These are phyloP conservation scores for Colletotrichum sp. DNA, from an alignment of 2,329 filamentous ascomycete genomes.

Conservation along the genomic window DNA sequence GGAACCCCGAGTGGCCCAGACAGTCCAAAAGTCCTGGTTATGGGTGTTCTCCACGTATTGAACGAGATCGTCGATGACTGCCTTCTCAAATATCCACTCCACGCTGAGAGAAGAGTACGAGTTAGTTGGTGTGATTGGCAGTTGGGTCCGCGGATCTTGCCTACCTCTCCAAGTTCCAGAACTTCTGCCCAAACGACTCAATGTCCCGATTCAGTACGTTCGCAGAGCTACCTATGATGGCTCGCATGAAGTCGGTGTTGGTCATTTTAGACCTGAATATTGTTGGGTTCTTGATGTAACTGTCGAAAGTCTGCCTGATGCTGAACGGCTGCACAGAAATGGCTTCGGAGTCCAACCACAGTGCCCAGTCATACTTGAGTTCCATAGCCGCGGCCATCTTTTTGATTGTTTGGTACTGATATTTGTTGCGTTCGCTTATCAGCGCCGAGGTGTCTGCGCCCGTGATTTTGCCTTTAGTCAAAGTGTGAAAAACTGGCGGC, in stretches of 20 bases:
- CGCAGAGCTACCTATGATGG: neutral
- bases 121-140: neutral
- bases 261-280: neutral
- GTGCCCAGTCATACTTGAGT: conserved; percentile 1
- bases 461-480: neutral
- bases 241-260: neutral
- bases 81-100: conserved; percentile 2
- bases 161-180: conserved; percentile 8
- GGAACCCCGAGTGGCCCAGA: neutral
- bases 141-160: neutral
- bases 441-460: neutral
- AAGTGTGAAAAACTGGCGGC: neutral
- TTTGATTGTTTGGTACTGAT: conserved; percentile 8
- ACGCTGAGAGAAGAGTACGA: neutral
- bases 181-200: neutral
- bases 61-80: neutral
- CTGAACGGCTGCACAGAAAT: conserved; percentile 8
- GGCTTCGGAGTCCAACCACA: conserved; percentile 12
- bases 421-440: neutral
- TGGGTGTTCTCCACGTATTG: neutral
- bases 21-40: conserved; percentile 3
- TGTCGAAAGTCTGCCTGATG: neutral
- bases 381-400: conserved; percentile 1
- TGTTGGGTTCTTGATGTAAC: neutral
- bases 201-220: neutral